Percentiles rank a stretch among this genome's conserved stretches.
phyloP scores from a whole-genome alignment of 164 flowering plant genomes.

The Magnolia changhungtana region DNA sequence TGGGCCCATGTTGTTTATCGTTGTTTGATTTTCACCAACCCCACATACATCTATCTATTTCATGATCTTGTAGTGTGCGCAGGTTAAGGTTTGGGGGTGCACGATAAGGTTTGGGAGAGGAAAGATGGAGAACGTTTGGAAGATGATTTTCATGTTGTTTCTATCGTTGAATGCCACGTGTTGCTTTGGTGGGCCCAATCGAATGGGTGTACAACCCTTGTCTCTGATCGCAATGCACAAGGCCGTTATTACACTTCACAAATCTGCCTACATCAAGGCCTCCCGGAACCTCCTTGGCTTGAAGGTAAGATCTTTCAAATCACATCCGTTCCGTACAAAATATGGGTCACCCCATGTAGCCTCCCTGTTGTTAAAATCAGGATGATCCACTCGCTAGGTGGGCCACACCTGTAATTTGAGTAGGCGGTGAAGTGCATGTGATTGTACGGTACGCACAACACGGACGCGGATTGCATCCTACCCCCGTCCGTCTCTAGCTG shows the following conservation, averaged over 20 bases:
- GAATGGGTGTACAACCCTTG: slow-evolving; percentile 1
- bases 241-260: neutral
- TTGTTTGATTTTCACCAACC: no score
- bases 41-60: no score
- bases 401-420: neutral
- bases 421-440: no score
- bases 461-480: no score
- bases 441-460: no score
- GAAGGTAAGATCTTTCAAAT: neutral
- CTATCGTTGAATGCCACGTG: neutral
- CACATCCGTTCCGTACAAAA: neutral
- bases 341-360: neutral
- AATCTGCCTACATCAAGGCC: neutral
- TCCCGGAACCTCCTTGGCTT: neutral
- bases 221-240: slow-evolving; percentile 6
- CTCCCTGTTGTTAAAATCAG: no score
- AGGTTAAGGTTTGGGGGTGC: no score
- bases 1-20: no score
- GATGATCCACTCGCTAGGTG: neutral
- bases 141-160: neutral
- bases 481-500: no score
- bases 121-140: neutral
- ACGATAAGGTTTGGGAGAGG: neutral
- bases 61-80: no score
- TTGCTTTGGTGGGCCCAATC: neutral